Conservation (phyloP, 1,139 yeast species). For the Suhomyces coccinellae region DNA sequence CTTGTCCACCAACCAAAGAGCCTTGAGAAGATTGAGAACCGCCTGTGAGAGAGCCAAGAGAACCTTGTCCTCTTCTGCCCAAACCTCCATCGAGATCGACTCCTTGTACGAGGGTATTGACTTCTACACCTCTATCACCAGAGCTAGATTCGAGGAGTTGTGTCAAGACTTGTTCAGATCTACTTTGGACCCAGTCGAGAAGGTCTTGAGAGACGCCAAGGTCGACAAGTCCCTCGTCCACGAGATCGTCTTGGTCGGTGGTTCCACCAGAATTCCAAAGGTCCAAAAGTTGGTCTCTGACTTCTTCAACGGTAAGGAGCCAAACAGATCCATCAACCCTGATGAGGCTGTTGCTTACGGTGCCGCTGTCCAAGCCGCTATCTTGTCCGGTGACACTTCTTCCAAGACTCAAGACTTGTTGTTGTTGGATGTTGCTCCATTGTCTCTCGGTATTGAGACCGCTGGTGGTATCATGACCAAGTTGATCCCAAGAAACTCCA, state of each 20-base stretch:
- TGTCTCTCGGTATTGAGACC: slow-evolving; percentile 94
- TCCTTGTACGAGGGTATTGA: slow-evolving; percentile 41
- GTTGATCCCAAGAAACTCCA: slow-evolving; percentile 93
- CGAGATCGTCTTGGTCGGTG: slow-evolving; percentile 44
- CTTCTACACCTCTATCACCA: slow-evolving; percentile 42
- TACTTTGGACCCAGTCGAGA: slow-evolving; percentile 42
- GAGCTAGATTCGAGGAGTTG: slow-evolving; percentile 44
- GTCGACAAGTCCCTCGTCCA: slow-evolving; percentile 38
- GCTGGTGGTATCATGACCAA: slow-evolving; percentile 98
- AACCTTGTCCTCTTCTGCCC: slow-evolving; percentile 41
- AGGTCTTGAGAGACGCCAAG: slow-evolving; percentile 42
- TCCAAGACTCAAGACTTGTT: slow-evolving; percentile 82
- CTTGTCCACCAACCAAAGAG: slow-evolving; percentile 39
- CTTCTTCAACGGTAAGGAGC: slow-evolving; percentile 47
- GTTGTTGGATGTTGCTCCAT: slow-evolving; percentile 89
- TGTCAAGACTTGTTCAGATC: slow-evolving; percentile 43
- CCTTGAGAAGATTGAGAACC: slow-evolving; percentile 43
- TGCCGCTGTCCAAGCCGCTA: slow-evolving; percentile 78
- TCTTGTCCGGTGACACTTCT: slow-evolving; percentile 84
- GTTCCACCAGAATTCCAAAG: slow-evolving; percentile 45
- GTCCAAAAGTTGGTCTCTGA: slow-evolving; percentile 41
- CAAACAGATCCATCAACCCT: slow-evolving; percentile 39
- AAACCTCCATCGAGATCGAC: slow-evolving; percentile 41
- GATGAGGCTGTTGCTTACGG: slow-evolving; percentile 49
- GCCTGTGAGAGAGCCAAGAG: slow-evolving; percentile 46